Evolutionary conservation across 192 early-diverging fungal genomes (phyloP).

Genomic region (Coemansia aciculifera): DNA sequence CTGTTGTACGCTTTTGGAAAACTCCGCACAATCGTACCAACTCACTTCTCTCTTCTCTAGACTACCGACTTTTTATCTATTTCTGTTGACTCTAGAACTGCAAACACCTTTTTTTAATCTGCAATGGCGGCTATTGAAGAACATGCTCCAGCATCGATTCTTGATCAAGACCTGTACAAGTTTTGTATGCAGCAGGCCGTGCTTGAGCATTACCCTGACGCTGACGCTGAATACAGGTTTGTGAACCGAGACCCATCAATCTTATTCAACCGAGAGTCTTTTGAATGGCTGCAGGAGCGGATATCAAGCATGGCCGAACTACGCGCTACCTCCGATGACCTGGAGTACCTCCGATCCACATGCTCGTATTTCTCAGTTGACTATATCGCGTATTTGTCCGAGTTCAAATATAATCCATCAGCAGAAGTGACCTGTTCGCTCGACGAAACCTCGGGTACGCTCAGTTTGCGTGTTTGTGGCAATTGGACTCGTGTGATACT

Average conservation of each 20-base stretch:
- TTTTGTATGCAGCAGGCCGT: slow-evolving; percentile 82
- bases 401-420: slow-evolving; percentile 56
- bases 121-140: slow-evolving; percentile 1
- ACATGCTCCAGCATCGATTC: slow-evolving; percentile 58
- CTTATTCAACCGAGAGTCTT: slow-evolving; percentile 44
- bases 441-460: slow-evolving; percentile 13
- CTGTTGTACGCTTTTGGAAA: background rate
- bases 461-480: slow-evolving; percentile 60
- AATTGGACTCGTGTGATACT: slow-evolving; percentile 72
- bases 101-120: background rate
- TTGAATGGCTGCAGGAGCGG: slow-evolving; percentile 49
- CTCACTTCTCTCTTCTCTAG: background rate
- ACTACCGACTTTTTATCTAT: background rate
- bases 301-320: slow-evolving; percentile 33
- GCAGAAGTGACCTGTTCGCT: slow-evolving; percentile 18
- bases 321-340: slow-evolving; percentile 24
- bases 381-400: slow-evolving; percentile 63
- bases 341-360: slow-evolving; percentile 43
- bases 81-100: background rate
- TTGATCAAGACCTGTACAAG: slow-evolving; percentile 85
- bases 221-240: slow-evolving; percentile 63
- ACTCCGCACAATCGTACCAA: background rate
- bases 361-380: slow-evolving; percentile 59
- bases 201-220: slow-evolving; percentile 66
- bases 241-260: slow-evolving; percentile 60